Evolutionary conservation across 345 rosid species (phyloP).

Genomic region (Eucalyptus curtisii): DNA sequence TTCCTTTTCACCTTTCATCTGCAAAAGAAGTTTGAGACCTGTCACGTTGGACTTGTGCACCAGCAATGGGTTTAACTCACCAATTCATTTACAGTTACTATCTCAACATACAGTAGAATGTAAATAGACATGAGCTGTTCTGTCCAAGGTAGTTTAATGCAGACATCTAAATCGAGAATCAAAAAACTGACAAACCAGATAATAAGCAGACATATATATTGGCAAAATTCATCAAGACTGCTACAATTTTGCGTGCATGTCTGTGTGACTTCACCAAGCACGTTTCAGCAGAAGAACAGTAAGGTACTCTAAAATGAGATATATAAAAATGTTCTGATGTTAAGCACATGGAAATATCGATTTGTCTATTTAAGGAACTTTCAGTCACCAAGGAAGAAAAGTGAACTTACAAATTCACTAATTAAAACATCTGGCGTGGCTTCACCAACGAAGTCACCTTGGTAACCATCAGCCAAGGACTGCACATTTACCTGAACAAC

Average conservation of each 20-base stretch:
- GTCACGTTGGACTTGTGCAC: background rate
- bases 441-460: conserved; percentile 81
- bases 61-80: background rate
- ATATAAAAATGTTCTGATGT: background rate
- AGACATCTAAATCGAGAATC: background rate
- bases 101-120: background rate
- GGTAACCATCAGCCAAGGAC: conserved; percentile 64
- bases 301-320: background rate
- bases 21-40: background rate
- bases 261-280: background rate
- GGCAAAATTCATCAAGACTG: background rate
- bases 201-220: background rate
- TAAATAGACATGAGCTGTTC: background rate
- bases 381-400: background rate
- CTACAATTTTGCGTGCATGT: background rate
- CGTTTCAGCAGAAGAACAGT: background rate
- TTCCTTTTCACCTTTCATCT: conserved; percentile 98
- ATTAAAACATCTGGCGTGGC: conserved; percentile 83
- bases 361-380: background rate
- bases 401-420: conserved; percentile 70
- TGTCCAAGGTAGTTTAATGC: background rate
- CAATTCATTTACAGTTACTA: background rate
- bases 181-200: background rate
- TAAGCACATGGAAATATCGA: background rate
- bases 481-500: conserved; percentile 43